Percentiles rank a stretch among this genome's conserved stretches.
Evolutionary conservation across 768 basidiomycete species (phyloP).

Genomic region (Suillus discolor): DNA sequence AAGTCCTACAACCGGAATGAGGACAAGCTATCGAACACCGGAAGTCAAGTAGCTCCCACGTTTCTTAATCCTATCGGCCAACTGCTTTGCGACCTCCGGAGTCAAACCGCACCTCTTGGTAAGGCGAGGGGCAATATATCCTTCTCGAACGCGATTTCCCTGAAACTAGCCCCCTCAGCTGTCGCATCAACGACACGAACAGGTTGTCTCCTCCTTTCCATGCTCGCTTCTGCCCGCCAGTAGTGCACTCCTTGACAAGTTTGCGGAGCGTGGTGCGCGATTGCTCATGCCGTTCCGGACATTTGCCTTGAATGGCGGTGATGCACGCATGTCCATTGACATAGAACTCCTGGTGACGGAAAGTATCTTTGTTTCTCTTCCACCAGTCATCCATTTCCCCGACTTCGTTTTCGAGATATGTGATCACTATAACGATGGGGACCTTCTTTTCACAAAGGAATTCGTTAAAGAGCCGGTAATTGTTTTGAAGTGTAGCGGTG

Average conservation of each 20-base stretch:
- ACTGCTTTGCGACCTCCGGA: conserved; percentile 21
- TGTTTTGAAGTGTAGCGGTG: conserved; percentile 35
- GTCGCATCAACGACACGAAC: conserved; percentile 20
- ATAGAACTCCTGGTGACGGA: too few relatives aligned
- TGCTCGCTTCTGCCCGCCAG: background rate
- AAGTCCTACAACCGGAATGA: background rate
- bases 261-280: background rate
- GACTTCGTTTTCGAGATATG: too few relatives aligned
- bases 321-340: too few relatives aligned
- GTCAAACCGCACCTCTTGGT: conserved; percentile 29
- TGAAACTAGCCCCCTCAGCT: conserved; percentile 18
- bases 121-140: conserved; percentile 24
- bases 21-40: background rate
- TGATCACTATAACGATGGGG: too few relatives aligned
- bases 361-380: too few relatives aligned
- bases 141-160: conserved; percentile 15
- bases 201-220: background rate
- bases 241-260: background rate
- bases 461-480: conserved; percentile 41
- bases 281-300: background rate
- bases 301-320: too few relatives aligned
- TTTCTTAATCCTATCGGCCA: background rate
- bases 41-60: background rate
- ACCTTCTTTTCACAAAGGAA: conserved; percentile 45
- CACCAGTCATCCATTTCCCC: too few relatives aligned